Percentiles rank a stretch among this genome's conserved stretches.
Conservation (phyloP, 768 basidiomycete genomes). For the Mycena kentingensis region DNA sequence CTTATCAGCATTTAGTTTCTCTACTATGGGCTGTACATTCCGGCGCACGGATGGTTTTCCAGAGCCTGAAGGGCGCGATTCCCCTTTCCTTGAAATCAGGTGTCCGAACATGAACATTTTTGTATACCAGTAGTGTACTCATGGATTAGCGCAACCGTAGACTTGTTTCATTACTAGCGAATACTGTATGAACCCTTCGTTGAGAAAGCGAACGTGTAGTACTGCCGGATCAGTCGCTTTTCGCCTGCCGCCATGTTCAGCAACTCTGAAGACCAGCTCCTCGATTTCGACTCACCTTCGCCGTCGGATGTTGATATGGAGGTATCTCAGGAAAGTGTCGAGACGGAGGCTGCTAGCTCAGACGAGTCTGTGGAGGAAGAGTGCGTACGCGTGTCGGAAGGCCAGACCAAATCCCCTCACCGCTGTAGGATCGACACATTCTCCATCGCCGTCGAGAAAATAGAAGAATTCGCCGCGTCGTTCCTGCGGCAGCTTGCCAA, state of each 20-base stretch:
- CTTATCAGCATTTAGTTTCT: conserved; percentile 46
- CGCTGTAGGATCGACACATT: neutral
- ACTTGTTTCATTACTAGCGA: too few relatives aligned
- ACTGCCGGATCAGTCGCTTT: too few relatives aligned
- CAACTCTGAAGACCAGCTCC: too few relatives aligned
- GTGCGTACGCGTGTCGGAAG: neutral
- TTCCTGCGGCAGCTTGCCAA: conserved; percentile 18
- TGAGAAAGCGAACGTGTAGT: too few relatives aligned
- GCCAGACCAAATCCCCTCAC: neutral
- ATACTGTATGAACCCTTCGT: too few relatives aligned
- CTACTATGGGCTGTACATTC: conserved; percentile 62
- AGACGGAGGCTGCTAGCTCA: neutral
- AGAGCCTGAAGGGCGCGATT: conserved; percentile 49
- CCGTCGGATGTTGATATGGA: neutral
- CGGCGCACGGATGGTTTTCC: conserved; percentile 53
- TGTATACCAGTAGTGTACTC: conserved; percentile 4
- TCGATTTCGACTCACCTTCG: too few relatives aligned
- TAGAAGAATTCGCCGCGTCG: conserved; percentile 21
- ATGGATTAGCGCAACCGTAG: conserved; percentile 4
- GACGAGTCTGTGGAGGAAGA: neutral
- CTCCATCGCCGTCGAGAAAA: conserved; percentile 12
- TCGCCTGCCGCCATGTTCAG: too few relatives aligned
- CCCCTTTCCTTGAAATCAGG: conserved; percentile 48
- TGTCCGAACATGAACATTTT: conserved; percentile 34
- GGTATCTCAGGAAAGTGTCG: neutral